Base-by-base conservation (phyloP, 148 eudicot species). In the Silene uniflora region DNA sequence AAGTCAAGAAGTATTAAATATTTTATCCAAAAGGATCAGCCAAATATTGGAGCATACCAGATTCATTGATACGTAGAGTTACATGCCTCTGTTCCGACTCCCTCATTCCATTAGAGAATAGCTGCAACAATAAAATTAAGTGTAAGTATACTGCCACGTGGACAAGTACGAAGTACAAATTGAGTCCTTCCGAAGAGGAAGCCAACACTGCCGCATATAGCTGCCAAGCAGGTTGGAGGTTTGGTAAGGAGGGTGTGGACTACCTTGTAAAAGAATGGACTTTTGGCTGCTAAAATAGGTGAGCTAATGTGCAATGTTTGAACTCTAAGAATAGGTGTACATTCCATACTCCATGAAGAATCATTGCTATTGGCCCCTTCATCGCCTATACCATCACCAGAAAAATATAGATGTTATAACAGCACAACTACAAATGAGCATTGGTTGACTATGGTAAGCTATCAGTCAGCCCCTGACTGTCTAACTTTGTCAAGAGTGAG, bases 41-140 rank as follows among this genome's bases (percentile, higher is more conserved):
- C 27, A 62, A 67, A 76, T 27, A 55, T 72, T 55, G 71, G 67
- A 55, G 52, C 86, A 73, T 87, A 95, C 99, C 99, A 73, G 97
- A 92, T 76, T 88, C 92, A 84, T 82, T 87, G 73, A 95, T 92
- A 69, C 97, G 87, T 69, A 95, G 78, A 23, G 99, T 89, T 67
- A 95, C 99, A 67, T 92, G 97, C 77, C 97, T 86, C 85, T 95
- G 96, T 77, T 95, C 99, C 11, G 99, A 95, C 83, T 95, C 99
- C 75, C 85, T 89, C 99, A 95, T 95, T 67, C 97, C 99, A 81
- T 95, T 95, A 66, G 99, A 92, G 83, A 93, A 93, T 22, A 93
- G 80, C 98, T 93, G 78, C 79, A 86, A 58, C 44, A 74, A 12
- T 29, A 76, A 25, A 47, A 67, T 63, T 10, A 72, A 17, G 18